A percentile compares a stretch with the other conserved stretches of the same genome.
phyloP scores from a whole-genome alignment of 2,329 filamentous ascomycete species.

The Endocalyx cinctus region DNA sequence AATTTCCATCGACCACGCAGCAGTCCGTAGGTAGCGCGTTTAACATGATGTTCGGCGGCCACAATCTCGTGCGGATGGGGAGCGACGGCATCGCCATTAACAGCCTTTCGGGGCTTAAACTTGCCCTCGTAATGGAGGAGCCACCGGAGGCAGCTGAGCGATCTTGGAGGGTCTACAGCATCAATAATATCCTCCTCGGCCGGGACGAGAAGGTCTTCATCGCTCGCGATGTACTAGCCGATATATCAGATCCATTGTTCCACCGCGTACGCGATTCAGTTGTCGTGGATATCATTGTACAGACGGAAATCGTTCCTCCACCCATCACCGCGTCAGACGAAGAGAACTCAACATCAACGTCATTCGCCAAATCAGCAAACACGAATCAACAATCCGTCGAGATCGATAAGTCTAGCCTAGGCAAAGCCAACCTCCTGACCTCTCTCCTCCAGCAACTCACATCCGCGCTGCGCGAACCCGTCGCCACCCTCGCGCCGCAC shows the following conservation, averaged over 20 bases:
- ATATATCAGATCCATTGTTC: slow-evolving; percentile 79
- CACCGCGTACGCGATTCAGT: slow-evolving; percentile 69
- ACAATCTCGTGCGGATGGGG: slow-evolving; percentile 42
- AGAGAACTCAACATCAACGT: slow-evolving; percentile 25
- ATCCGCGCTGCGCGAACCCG: slow-evolving; percentile 41
- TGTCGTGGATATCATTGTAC: slow-evolving; percentile 69
- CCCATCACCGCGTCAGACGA: slow-evolving; percentile 6
- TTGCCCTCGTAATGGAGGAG: slow-evolving; percentile 65
- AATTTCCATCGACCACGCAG: slow-evolving; percentile 51
- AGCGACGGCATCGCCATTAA: slow-evolving; percentile 44
- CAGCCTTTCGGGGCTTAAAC: slow-evolving; percentile 52
- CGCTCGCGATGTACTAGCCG: slow-evolving; percentile 68
- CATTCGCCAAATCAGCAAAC: no score
- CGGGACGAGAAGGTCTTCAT: slow-evolving; percentile 85
- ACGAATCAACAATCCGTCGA: slow-evolving; percentile 18
- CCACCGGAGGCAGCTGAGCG: slow-evolving; percentile 35
- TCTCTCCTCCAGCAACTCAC: slow-evolving; percentile 44
- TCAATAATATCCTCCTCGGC: slow-evolving; percentile 77
- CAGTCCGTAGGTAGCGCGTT: slow-evolving; percentile 36
- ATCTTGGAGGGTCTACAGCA: slow-evolving; percentile 69
- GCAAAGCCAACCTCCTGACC: slow-evolving; percentile 26
- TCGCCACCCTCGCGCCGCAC: slow-evolving; percentile 32
- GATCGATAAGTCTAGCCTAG: slow-evolving; percentile 13
- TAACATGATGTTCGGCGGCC: slow-evolving; percentile 41
- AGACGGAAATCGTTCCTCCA: slow-evolving; percentile 33